Percentiles rank a stretch among this genome's conserved stretches.
These are phyloP conservation scores for Sanghuangporus baumii DNA, from an alignment of 1,284 basidiomycete genomes.

Conservation along the genomic window DNA sequence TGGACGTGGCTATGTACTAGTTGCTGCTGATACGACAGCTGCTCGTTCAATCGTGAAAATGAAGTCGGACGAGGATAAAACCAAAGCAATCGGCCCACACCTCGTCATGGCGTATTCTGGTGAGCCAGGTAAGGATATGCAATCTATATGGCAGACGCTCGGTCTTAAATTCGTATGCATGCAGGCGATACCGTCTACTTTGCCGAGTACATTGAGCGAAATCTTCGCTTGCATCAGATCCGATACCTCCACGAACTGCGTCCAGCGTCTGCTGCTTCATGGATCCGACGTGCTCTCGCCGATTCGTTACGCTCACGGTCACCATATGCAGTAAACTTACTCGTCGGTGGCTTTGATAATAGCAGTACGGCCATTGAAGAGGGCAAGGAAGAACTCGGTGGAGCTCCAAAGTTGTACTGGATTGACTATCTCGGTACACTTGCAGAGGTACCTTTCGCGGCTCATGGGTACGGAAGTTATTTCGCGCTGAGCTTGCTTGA, in stretches of 20 bases:
- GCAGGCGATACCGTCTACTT: constrained; percentile 95
- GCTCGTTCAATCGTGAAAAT: constrained; percentile 94
- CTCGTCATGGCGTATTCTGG: constrained; percentile 95
- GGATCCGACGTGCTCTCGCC: constrained; percentile 90
- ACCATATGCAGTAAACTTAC: constrained; percentile 89
- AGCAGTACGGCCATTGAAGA: constrained; percentile 30
- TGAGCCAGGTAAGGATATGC: constrained; percentile 66
- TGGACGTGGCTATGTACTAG: constrained; percentile 87
- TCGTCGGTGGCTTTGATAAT: constrained; percentile 90
- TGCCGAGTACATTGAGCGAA: constrained; percentile 93
- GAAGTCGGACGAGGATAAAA: constrained; percentile 97
- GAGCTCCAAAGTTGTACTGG: constrained; percentile 86
- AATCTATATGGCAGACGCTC: not conserved
- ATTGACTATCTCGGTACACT: constrained; percentile 93
- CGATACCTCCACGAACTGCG: constrained; percentile 87
- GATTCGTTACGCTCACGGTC: constrained; percentile 84
- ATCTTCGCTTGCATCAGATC: constrained; percentile 94
- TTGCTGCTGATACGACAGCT: constrained; percentile 89
- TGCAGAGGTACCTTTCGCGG: constrained; percentile 86
- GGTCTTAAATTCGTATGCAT: not conserved
- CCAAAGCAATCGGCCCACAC: constrained; percentile 87
- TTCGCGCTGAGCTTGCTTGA: constrained; percentile 92
- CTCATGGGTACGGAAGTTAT: constrained; percentile 94
- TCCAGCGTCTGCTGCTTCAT: constrained; percentile 87
- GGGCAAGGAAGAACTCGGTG: constrained; percentile 15